A percentile compares a stretch with the other conserved stretches of the same genome.
Conservation (phyloP, 306 rosid genomes). For the Acacia acuminata region DNA sequence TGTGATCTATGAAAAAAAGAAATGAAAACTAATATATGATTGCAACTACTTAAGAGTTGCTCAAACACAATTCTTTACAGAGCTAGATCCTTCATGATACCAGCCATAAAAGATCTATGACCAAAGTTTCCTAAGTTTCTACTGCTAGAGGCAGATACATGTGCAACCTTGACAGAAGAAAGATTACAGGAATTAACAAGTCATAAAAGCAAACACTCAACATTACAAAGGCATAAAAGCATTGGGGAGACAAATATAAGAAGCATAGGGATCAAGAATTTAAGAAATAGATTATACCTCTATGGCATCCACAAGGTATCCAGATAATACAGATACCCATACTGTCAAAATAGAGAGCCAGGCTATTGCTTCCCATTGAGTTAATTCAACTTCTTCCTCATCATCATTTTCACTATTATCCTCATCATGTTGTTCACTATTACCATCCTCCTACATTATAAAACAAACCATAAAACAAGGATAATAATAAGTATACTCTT, state of each 20-base stretch:
- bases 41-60: background rate
- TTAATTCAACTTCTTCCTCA: constrained; percentile 67
- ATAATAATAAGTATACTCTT: constrained; percentile 6
- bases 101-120: background rate
- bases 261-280: constrained; percentile 21
- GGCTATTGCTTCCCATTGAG: constrained; percentile 76
- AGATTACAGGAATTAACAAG: background rate
- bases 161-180: background rate
- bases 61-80: background rate
- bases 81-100: background rate
- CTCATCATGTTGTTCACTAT: constrained; percentile 46
- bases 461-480: constrained; percentile 5
- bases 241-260: constrained; percentile 12
- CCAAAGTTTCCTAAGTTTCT: constrained; percentile 10
- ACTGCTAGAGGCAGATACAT: background rate
- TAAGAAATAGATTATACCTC: constrained; percentile 48
- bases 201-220: constrained; percentile 1
- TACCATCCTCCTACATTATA: constrained; percentile 48
- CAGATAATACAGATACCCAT: constrained; percentile 85
- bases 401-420: constrained; percentile 50
- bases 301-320: constrained; percentile 86
- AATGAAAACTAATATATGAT: background rate
- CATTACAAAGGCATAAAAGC: constrained; percentile 19
- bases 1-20: background rate
- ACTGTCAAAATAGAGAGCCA: constrained; percentile 87